Base-by-base conservation (phyloP, 768 basidiomycete genomes). In the Suillus weaverae region DNA sequence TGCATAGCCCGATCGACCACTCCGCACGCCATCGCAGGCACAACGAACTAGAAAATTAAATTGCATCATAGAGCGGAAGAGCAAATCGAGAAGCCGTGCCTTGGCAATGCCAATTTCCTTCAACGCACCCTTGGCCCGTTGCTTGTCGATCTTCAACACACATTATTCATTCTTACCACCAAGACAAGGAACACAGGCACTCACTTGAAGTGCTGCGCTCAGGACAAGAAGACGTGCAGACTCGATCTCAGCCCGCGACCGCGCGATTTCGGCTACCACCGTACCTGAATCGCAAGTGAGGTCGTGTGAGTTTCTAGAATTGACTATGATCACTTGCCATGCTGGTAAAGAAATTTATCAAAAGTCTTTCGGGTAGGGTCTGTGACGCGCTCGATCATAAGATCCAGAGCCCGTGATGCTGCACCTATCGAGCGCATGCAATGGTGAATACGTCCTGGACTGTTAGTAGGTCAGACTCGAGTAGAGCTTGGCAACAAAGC, bases 101-200 rank as follows among this genome's bases (percentile, higher is more conserved):
- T 99, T 99, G 51, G 97, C 95, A 65, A 98, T 93, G 30, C 94
- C 96, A 70, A 99, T 99, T 76, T 99, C 97, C 77, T 97, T 97
- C 74, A 98, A 72, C 0, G 97, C 97, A 36, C 94, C 95, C 76
- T 98, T 99, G 2, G 97, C 93, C 67, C 90, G 87, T 70, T 87
- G 81, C 67, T 89, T 90, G 79, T 99, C 97, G 68, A 99, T 95
- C 90, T 95, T 18, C 69, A 13, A 35, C 6, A 41, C n/a, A 39
- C 10, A 22, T 61, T 26, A 22, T 61, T 26, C 20, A 26, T 10
- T 33, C 16, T 59, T 2, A 57, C 26, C 26, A 43, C 16, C 14
- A 33, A n/a, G 20, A 38, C 44, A 50, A 39, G 8, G 5, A 20
- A 22, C 26, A 36, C 26, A 53, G 5, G 26, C 48, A 68, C 76